phyloP scores from a whole-genome alignment of 2,329 filamentous ascomycete genomes.

The Aspergillus flavus region DNA sequence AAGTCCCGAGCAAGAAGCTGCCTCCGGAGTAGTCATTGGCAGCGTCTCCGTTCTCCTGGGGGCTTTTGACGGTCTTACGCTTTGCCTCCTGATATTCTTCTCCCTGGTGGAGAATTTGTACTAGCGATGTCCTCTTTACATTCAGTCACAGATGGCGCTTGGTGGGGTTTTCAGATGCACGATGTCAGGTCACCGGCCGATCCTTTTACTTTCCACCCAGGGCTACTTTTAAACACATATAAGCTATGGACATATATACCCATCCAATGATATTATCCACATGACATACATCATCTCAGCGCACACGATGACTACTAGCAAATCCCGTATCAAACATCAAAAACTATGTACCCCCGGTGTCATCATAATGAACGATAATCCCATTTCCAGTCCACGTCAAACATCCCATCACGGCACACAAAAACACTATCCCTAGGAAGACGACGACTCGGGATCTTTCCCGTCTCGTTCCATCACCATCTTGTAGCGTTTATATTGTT shows the following conservation, averaged over 20 bases:
- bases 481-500: background rate
- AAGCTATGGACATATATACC: background rate
- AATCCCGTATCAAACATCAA: background rate
- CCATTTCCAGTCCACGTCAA: background rate
- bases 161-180: background rate
- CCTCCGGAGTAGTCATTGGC: background rate
- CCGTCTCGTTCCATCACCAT: background rate
- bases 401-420: background rate
- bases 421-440: background rate
- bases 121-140: background rate
- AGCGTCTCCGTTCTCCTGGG: rapidly evolving
- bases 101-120: background rate
- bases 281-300: rapidly evolving
- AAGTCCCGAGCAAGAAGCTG: background rate
- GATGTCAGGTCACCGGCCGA: background rate
- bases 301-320: background rate
- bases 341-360: background rate
- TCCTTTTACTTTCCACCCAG: background rate
- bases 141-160: background rate
- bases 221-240: background rate
- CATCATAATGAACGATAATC: background rate
- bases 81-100: background rate
- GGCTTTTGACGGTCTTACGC: rapidly evolving
- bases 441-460: background rate
- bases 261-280: background rate